Base-by-base conservation (phyloP, 164 flowering plant genomes). In the Sextonia rubra region DNA sequence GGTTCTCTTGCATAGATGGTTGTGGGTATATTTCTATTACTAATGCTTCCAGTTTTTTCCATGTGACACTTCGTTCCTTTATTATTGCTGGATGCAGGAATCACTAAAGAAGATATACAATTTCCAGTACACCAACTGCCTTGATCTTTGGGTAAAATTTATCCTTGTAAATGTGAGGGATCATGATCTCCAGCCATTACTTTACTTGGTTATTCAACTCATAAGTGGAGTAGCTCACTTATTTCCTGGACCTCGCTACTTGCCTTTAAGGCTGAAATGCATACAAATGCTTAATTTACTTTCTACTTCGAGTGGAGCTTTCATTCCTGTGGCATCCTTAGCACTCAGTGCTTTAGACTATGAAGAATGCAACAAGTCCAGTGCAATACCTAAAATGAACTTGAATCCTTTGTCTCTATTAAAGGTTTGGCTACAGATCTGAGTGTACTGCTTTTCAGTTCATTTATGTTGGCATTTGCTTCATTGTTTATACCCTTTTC, bases 101-200 rank as follows among this genome's bases (percentile, higher is more conserved):
- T 83, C 83, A 58, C 77, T 91, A 0, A 80, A 81, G 81, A 89
- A 80, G 72, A 85, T 91, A 55, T 84, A 87, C 81, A 87, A 89
- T 71, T 91, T 95, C 97, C 91, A 89, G 76, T 90, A 80, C 72
- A 83, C 75, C 23, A 82, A 83, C 77, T 91, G 98, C 78, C 73
- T 96, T 72, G 94, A 92, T 81, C 83, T 96, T 48, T 96, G 99
- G 97, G 99, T 91, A 64, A 73, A 72, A 69, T 91, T 85, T 82
- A 77, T 89, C 65, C 80, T 91, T 17, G 76, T 71, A 11, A 86
- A 90, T 70, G 69, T 85, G 44, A 75, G 32, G 27, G 98, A 93
- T 73, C 81, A 80, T 75, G 89, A 89, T 80, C 87, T 93, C 64
- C 92, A 86, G 76, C 71, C 83, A 4, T 69, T 93, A 82, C 83